A percentile compares a stretch with the other conserved stretches of the same genome.
Evolutionary conservation across 352 stramenopile species (phyloP).

Genomic region (Plasmopara viticola): DNA sequence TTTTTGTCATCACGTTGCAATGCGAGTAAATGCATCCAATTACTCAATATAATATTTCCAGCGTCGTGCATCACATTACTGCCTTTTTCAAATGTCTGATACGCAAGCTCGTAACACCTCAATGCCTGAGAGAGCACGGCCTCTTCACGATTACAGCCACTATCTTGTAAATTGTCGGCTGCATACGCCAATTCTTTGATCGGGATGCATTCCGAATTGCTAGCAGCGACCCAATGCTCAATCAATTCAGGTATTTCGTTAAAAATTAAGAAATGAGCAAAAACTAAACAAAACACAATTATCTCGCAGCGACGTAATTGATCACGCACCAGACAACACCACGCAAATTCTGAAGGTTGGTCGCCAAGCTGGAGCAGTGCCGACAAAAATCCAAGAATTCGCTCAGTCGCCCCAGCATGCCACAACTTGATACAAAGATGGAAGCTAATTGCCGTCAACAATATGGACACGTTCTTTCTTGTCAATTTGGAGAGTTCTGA

Average conservation of each 20-base stretch:
- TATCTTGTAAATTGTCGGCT: slow-evolving; percentile 17
- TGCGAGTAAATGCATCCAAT: slow-evolving; percentile 36
- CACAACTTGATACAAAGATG: slow-evolving; percentile 33
- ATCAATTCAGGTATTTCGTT: slow-evolving; percentile 22
- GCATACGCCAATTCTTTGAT: slow-evolving; percentile 25
- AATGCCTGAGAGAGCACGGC: slow-evolving; percentile 9
- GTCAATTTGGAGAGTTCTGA: slow-evolving; percentile 1
- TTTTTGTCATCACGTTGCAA: slow-evolving; percentile 8
- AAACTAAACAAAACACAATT: slow-evolving; percentile 17
- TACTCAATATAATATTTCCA: slow-evolving; percentile 27
- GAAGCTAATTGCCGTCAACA: slow-evolving; percentile 29
- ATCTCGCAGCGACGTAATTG: slow-evolving; percentile 18
- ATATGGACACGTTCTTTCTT: slow-evolving; percentile 16
- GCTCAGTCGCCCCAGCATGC: slow-evolving; percentile 22
- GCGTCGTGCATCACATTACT: slow-evolving; percentile 6
- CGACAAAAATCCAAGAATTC: slow-evolving; percentile 18
- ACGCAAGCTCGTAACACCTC: slow-evolving; percentile 20
- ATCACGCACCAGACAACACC: slow-evolving; percentile 19
- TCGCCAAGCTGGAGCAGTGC: slow-evolving; percentile 22
- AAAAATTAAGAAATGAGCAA: slow-evolving; percentile 24
- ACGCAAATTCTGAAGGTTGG: slow-evolving; percentile 15
- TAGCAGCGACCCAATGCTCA: slow-evolving; percentile 26
- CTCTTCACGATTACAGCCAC: slow-evolving; percentile 3
- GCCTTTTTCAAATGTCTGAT: slow-evolving; percentile 13
- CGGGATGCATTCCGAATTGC: slow-evolving; percentile 14